Evolutionary conservation across 169 alveolate species (phyloP).

Genomic region (Plasmodium vivax): DNA sequence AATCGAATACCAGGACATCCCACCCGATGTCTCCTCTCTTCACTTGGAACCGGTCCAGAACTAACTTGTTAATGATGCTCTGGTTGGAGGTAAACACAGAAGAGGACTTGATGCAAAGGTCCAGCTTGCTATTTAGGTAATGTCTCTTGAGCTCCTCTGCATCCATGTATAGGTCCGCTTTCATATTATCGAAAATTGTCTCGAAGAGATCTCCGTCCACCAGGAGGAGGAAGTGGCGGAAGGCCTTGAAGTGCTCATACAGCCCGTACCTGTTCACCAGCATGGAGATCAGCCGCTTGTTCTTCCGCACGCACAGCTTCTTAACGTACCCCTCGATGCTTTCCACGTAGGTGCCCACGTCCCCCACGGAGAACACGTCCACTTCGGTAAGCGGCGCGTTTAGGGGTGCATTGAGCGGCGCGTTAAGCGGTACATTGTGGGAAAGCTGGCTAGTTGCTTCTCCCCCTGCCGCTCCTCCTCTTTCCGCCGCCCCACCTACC

Average conservation of each 20-base stretch:
- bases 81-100: slow-evolving; percentile 37
- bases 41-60: slow-evolving; percentile 14
- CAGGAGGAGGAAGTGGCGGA: slow-evolving; percentile 49
- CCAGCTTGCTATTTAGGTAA: slow-evolving; percentile 45
- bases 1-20: slow-evolving; percentile 61
- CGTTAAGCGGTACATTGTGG: too few relatives aligned
- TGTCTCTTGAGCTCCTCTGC: slow-evolving; percentile 69
- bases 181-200: slow-evolving; percentile 62
- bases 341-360: slow-evolving; percentile 24
- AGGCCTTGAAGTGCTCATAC: slow-evolving; percentile 58
- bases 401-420: background rate
- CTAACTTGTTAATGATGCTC: slow-evolving; percentile 29
- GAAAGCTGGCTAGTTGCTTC: background rate
- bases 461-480: too few relatives aligned
- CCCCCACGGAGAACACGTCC: slow-evolving; percentile 26
- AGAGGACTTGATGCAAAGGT: slow-evolving; percentile 53
- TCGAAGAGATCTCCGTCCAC: slow-evolving; percentile 72
- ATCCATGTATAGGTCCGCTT: slow-evolving; percentile 66
- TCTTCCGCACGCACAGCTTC: slow-evolving; percentile 8
- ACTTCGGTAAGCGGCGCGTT: background rate
- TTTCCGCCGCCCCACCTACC: too few relatives aligned
- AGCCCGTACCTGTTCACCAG: slow-evolving; percentile 31
- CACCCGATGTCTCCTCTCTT: slow-evolving; percentile 70
- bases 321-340: slow-evolving; percentile 44
- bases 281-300: slow-evolving; percentile 24